Evolutionary conservation across 495 filamentous ascomycete genomes (phyloP), one percentile per base, ranked within the genome.

Genomic region (Xylaria venustula): DNA sequence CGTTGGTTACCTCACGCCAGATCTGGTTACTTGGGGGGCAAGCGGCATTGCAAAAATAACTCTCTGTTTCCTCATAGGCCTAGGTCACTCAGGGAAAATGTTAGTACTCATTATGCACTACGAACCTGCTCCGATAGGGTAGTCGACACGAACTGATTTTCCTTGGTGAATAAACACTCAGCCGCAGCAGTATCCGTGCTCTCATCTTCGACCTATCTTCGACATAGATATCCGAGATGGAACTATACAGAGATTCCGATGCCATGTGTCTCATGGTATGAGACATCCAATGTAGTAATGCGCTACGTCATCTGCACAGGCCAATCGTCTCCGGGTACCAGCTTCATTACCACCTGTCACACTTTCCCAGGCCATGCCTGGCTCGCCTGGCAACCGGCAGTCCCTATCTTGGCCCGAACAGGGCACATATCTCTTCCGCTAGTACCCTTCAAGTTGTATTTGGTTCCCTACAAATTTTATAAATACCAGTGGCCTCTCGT

Each of bases 121-220:
- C 32, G 20, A 23, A 32, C 28, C 34, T 53, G 34, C 19, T 36
- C 2, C 2, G 36, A 28, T 54, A 54, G 46, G 46, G 46, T 58
- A 48, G 34, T 17, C 40, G 28, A 46, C 56, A 44, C 22, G 8
- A 28, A 42, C 20, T 25, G 19, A 28, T 34, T 28, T 0, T 19
- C 3, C 30, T n/a, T 47, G 44, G 14, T 47, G 44, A 9, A 28
- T 8, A 28, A 26, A 44, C 9, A 42, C n/a, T 11, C 37, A 17
- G 19, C 12, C 37, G 19, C 12, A 30, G 7, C 36, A 25, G 47
- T 19, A 25, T 45, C 48, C 49, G 48, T 44, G 9, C 7, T 40
- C 48, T 25, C 26, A 51, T 60, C 37, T 52, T 51, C 48, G 36
- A 60, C 52, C 57, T 30, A 51, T 60, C 37, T 52, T 51, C 48